These are phyloP conservation scores for Aspergillus saccharolyticus DNA, from an alignment of 495 filamentous ascomycete species.

Conservation along the genomic window DNA sequence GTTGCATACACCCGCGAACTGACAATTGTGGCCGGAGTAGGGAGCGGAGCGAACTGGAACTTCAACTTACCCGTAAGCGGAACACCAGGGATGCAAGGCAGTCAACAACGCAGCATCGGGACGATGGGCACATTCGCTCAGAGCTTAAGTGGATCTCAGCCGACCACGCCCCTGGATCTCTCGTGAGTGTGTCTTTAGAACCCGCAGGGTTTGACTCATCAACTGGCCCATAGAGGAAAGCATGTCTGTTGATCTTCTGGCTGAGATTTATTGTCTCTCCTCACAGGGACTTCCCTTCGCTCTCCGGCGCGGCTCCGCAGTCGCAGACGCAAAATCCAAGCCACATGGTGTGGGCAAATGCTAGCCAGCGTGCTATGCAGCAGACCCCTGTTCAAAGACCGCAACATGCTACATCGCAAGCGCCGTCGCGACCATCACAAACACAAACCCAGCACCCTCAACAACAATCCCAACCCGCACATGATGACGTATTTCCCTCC, in stretches of 20 bases:
- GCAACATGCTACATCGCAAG: constrained; percentile 50
- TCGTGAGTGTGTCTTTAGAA: constrained; percentile 59
- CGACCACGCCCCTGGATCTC: constrained; percentile 67
- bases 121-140: constrained; percentile 73
- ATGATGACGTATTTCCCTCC: constrained; percentile 50
- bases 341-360: constrained; percentile 64
- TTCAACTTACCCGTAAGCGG: constrained; percentile 72
- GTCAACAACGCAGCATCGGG: constrained; percentile 58
- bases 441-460: constrained; percentile 50
- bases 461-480: constrained; percentile 55
- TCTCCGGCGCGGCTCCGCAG: constrained; percentile 67
- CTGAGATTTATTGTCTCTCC: constrained; percentile 18
- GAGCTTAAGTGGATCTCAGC: constrained; percentile 71
- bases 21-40: constrained; percentile 41
- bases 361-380: constrained; percentile 50
- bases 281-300: constrained; percentile 74
- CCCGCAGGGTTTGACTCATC: background rate
- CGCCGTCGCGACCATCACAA: constrained; percentile 45
- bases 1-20: constrained; percentile 16
- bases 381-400: constrained; percentile 64
- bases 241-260: constrained; percentile 1
- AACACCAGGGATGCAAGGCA: constrained; percentile 51
- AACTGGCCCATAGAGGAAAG: constrained; percentile 3
- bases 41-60: constrained; percentile 67
- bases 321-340: constrained; percentile 53